A percentile compares a stretch with the other conserved stretches of the same genome.
phyloP scores from a whole-genome alignment of 192 early-diverging fungal genomes.

The Coemansia sp. region DNA sequence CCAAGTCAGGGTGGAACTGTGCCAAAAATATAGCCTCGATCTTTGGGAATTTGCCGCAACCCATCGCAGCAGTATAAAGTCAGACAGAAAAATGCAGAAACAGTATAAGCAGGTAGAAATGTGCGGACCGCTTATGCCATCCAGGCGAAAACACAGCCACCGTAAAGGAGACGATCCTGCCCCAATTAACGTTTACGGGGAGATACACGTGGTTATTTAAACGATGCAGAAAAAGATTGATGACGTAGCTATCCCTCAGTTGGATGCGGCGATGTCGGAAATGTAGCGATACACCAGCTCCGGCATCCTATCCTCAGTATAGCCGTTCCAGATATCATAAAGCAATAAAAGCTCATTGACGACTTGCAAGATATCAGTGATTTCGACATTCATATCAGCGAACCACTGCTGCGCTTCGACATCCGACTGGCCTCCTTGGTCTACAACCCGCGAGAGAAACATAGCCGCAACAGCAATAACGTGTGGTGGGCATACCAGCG shows the following conservation, averaged over 20 bases:
- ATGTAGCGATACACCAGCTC: slow-evolving; percentile 33
- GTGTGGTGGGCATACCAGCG: slow-evolving; percentile 84
- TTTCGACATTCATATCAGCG: slow-evolving; percentile 75
- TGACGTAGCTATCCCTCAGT: too few species aligned
- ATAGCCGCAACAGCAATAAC: slow-evolving; percentile 82
- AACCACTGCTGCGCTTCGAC: slow-evolving; percentile 75
- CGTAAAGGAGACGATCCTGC: not conserved
- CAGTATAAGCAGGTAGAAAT: not conserved
- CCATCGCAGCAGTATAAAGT: not conserved
- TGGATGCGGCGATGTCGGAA: slow-evolving; percentile 38
- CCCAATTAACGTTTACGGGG: slow-evolving; percentile 3
- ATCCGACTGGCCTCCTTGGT: slow-evolving; percentile 41
- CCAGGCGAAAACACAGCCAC: not conserved
- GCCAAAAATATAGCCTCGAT: slow-evolving; percentile 45
- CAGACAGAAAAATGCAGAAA: not conserved
- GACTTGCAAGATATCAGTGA: slow-evolving; percentile 71
- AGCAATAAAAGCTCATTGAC: slow-evolving; percentile 72
- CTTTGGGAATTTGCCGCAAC: slow-evolving; percentile 28
- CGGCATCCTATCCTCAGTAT: slow-evolving; percentile 59
- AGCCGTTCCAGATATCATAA: slow-evolving; percentile 68
- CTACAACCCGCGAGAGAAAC: slow-evolving; percentile 58
- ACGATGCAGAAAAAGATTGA: too few species aligned
- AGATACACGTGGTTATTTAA: not conserved
- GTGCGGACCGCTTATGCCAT: not conserved
- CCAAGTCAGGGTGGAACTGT: slow-evolving; percentile 42